A percentile compares a stretch with the other conserved stretches of the same genome.
These are phyloP conservation scores for Niveomyces coronatus DNA, from an alignment of 2,329 filamentous ascomycete species.

Conservation along the genomic window DNA sequence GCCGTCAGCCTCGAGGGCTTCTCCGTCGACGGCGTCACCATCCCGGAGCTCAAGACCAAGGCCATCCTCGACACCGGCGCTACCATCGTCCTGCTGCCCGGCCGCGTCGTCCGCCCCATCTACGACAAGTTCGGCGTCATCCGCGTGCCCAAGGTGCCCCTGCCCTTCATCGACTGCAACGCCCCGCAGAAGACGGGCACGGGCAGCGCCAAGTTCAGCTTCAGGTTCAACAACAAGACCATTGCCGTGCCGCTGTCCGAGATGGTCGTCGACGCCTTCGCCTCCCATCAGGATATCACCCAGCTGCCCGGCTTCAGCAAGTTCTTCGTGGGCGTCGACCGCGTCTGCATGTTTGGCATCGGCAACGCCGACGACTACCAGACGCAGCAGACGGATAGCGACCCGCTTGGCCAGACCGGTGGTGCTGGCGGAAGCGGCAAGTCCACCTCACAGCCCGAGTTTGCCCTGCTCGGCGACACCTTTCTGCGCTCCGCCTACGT, in stretches of 20 bases:
- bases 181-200: constrained; percentile 33
- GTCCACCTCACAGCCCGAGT: constrained; percentile 18
- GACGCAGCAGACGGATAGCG: constrained; percentile 11
- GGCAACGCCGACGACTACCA: constrained; percentile 29
- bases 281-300: constrained; percentile 27
- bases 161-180: constrained; percentile 42
- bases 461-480: constrained; percentile 46
- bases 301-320: constrained; percentile 24
- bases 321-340: constrained; percentile 26
- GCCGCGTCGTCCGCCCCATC: constrained; percentile 41
- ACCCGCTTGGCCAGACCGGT: constrained; percentile 10
- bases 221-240: constrained; percentile 21
- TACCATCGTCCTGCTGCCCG: constrained; percentile 58
- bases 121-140: constrained; percentile 42
- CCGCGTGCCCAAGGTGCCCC: constrained; percentile 23
- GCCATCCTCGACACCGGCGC: constrained; percentile 67
- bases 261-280: constrained; percentile 38
- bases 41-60: constrained; percentile 30
- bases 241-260: constrained; percentile 44
- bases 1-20: constrained; percentile 27
- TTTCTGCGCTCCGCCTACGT: constrained; percentile 48
- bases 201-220: constrained; percentile 32
- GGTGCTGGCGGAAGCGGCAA: constrained; percentile 13
- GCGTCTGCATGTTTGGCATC: constrained; percentile 46
- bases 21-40: constrained; percentile 23